Percentiles rank a stretch among this genome's conserved stretches.
Evolutionary conservation across 2,329 filamentous ascomycete genomes (phyloP).

Genomic region (Alternaria ventricosa): DNA sequence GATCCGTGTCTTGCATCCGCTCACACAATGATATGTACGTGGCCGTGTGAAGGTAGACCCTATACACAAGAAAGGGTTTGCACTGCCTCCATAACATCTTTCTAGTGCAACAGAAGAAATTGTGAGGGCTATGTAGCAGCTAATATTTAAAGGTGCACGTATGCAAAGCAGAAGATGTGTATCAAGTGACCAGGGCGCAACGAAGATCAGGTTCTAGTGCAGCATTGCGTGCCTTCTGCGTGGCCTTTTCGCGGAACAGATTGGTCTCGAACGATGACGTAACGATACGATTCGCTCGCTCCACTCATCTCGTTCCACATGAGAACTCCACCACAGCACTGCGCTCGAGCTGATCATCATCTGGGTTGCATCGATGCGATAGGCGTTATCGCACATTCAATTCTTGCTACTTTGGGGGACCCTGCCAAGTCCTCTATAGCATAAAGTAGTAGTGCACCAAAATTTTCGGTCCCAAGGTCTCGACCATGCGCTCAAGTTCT

Average conservation of each 20-base stretch:
- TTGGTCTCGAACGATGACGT: neutral
- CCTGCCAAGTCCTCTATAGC: neutral
- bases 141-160: too few species aligned
- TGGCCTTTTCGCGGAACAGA: neutral
- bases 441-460: neutral
- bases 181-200: too few species aligned
- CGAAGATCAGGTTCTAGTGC: too few species aligned
- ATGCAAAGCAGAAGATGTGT: too few species aligned
- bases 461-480: constrained; percentile 6
- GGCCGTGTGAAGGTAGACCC: neutral
- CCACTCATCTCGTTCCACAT: neutral
- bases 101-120: too few species aligned
- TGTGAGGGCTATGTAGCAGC: too few species aligned
- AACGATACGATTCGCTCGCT: neutral
- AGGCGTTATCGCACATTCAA: neutral
- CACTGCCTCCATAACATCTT: neutral
- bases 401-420: neutral
- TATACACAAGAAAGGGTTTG: neutral
- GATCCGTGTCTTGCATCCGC: neutral
- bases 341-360: neutral
- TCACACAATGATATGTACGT: too few species aligned
- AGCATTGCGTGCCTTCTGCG: too few species aligned
- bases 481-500: too few species aligned
- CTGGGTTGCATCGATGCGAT: neutral
- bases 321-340: neutral